Base-by-base conservation (phyloP, 495 filamentous ascomycete genomes). In the Apiosordaria backusii region DNA sequence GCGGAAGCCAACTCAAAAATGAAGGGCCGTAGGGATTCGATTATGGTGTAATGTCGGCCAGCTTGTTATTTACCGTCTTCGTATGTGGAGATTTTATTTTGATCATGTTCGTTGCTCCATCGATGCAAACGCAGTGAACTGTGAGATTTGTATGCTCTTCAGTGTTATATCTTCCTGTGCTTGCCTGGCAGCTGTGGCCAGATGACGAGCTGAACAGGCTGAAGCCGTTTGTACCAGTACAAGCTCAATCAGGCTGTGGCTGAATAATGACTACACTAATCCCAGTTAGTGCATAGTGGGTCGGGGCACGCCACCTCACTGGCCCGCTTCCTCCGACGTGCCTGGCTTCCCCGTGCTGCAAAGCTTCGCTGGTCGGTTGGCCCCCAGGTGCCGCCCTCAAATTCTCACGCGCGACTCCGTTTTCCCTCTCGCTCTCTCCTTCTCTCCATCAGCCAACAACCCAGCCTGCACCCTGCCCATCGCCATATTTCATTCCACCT, bases 321-420 rank as follows among this genome's bases (percentile, higher is more conserved):
- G 24, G 21, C 22, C 24, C 21, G 16, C 57, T 59, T 5, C 10
- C 5, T 55, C 4, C 22, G 52, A n/a, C 52, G 52, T 55, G 52
- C n/a, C 52, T 55, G n/a, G n/a, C 52, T 27, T n/a, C 29, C 16
- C 26, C 59, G 16, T 61, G 26, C 59, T 27, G 4, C n/a, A 35
- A 25, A 61, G 59, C 23, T 3, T 19, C n/a, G 18, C 59, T 35
- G 59, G 59, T 27, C 59, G 21, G 59, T 61, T 27, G 45, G 27
- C 59, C 3, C 19, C 24, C 59, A 61, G 35, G 68, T 68, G 66
- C 67, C 63, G 68, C 72, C 64, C 71, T 68, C 62, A 71, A 72
- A 72, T 68, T 71, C 73, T 74, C 74, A 67, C 35, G 35, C 68
- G 61, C 66, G 63, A 57, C 64, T 50, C 64, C 61, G 21, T 55